Conservation (phyloP, 2,329 filamentous ascomycete species). For the Clonostachys chloroleuca region DNA sequence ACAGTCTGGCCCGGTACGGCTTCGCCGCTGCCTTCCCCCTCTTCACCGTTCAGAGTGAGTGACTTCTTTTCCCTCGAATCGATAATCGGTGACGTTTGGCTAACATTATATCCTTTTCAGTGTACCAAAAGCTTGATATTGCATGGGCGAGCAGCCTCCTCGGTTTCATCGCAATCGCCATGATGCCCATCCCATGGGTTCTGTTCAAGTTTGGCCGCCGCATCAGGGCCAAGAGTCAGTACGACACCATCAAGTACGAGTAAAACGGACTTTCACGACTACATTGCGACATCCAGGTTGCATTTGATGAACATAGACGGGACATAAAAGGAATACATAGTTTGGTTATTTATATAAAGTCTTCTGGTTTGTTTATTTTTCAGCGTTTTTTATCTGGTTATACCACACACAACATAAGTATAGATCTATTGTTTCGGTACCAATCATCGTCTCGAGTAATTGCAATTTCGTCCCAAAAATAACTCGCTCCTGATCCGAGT, state of each 20-base stretch:
- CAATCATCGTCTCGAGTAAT: no score
- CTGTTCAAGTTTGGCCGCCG: constrained; percentile 42
- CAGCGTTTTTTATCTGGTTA: no score
- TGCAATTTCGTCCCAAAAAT: no score
- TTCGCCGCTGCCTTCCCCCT: constrained; percentile 55
- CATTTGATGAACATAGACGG: no score
- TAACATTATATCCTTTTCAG: constrained; percentile 12
- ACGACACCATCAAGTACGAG: no score
- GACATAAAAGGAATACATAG: no score
- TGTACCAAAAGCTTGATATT: constrained; percentile 37
- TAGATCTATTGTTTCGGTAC: no score
- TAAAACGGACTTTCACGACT: not conserved
- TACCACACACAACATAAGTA: no score
- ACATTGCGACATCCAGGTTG: no score
- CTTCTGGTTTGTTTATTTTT: no score
- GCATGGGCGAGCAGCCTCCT: constrained; percentile 41
- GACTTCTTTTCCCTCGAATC: not conserved
- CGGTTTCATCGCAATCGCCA: constrained; percentile 37
- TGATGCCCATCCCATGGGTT: constrained; percentile 48
- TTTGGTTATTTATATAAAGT: no score
- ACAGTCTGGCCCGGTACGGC: constrained; percentile 50
- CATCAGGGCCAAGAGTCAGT: constrained; percentile 29
- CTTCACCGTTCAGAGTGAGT: constrained; percentile 52
- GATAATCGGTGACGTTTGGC: not conserved
- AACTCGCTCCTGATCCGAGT: no score